Evolutionary conservation across 2,329 filamentous ascomycete species (phyloP).

Genomic region (Cladosporium cucumerinum): DNA sequence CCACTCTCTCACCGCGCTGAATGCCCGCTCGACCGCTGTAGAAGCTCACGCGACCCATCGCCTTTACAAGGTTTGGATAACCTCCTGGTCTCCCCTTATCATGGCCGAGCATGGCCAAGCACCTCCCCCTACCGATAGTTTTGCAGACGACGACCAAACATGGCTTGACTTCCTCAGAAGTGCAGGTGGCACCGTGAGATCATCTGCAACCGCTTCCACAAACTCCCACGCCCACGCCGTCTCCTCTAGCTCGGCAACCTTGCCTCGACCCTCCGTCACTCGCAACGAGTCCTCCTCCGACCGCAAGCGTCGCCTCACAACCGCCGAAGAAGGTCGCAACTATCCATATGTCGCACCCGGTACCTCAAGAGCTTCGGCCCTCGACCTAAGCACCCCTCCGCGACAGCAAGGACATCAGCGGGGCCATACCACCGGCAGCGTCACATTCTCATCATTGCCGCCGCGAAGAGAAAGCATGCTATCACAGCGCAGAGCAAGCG

Average conservation of each 20-base stretch:
- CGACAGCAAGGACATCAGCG: slow-evolving; percentile 11
- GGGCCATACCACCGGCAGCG: slow-evolving; percentile 7
- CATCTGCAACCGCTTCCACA: background rate
- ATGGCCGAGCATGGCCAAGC: slow-evolving; percentile 11
- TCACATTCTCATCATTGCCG: slow-evolving; percentile 4
- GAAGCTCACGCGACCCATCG: slow-evolving; percentile 15
- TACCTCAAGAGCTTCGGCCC: slow-evolving; percentile 18
- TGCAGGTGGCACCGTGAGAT: slow-evolving; percentile 24
- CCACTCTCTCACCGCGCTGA: background rate
- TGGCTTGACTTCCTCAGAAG: slow-evolving; percentile 28
- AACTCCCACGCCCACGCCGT: background rate
- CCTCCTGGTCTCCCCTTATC: background rate
- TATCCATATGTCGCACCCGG: slow-evolving; percentile 23
- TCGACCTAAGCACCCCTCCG: slow-evolving; percentile 27
- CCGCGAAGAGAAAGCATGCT: slow-evolving; percentile 1
- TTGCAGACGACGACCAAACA: slow-evolving; percentile 20
- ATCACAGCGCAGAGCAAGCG: slow-evolving; percentile 28
- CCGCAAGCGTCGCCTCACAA: slow-evolving; percentile 30
- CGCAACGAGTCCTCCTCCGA: slow-evolving; percentile 20
- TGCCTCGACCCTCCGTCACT: slow-evolving; percentile 2
- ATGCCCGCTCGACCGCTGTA: slow-evolving; percentile 7
- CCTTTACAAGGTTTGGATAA: background rate
- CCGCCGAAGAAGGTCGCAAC: slow-evolving; percentile 23
- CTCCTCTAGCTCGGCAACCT: background rate
- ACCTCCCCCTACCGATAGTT: background rate